Percentiles rank a stretch among this genome's conserved stretches.
phyloP scores from a whole-genome alignment of 2,329 filamentous ascomycete genomes.

The Apiospora sp. region DNA sequence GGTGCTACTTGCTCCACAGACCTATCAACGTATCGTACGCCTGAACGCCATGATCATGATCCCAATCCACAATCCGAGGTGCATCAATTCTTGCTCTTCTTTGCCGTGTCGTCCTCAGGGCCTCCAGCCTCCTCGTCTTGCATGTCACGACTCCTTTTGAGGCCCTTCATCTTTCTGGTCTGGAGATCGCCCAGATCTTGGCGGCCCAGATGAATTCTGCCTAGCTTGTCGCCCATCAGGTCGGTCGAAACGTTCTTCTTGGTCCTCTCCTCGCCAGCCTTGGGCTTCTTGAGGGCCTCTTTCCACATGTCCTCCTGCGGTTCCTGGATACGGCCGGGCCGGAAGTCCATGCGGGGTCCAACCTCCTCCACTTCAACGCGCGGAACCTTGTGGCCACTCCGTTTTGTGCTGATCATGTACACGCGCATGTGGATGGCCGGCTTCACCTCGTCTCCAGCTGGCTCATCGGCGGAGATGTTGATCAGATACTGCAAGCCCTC shows the following conservation, averaged over 20 bases:
- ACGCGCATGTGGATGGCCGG: slow-evolving; percentile 74
- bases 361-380: slow-evolving; percentile 95
- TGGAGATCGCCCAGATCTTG: slow-evolving; percentile 89
- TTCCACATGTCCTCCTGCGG: slow-evolving; percentile 83
- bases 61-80: background rate
- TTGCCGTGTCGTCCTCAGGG: slow-evolving; percentile 52
- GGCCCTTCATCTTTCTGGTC: slow-evolving; percentile 98
- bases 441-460: slow-evolving; percentile 54
- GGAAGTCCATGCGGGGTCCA: slow-evolving; percentile 83
- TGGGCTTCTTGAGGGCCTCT: slow-evolving; percentile 88
- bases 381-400: slow-evolving; percentile 85
- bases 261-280: slow-evolving; percentile 74
- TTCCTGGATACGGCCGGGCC: slow-evolving; percentile 78
- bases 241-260: slow-evolving; percentile 98
- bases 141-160: slow-evolving; percentile 81
- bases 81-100: slow-evolving; percentile 46
- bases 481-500: slow-evolving; percentile 94
- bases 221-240: slow-evolving; percentile 93
- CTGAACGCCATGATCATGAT: slow-evolving; percentile 15
- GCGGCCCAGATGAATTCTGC: slow-evolving; percentile 87
- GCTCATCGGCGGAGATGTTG: slow-evolving; percentile 78
- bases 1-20: background rate
- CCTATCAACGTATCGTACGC: slow-evolving; percentile 6
- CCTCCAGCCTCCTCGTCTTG: slow-evolving; percentile 61
- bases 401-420: slow-evolving; percentile 87